Base-by-base conservation (phyloP, 2,329 filamentous ascomycete species). In the Fusarium odoratissimum region DNA sequence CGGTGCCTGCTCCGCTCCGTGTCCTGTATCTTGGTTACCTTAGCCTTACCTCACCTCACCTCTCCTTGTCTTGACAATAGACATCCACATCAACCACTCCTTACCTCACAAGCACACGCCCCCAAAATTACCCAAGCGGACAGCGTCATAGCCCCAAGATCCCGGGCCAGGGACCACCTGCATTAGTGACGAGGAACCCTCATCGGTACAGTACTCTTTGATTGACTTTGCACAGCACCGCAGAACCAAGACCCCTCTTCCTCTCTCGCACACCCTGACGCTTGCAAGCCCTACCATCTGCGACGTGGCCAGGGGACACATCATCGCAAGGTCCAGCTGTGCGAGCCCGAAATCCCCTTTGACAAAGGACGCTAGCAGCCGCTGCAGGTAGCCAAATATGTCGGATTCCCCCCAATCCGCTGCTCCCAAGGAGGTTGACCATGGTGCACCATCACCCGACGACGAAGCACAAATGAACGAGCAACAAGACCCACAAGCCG, bases 401-500 rank as follows among this genome's bases (percentile, higher is more conserved):
- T 97, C 95, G 88, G 93, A 90, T 84, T 90, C 89, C 85, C 88
- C 88, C 84, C 88, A 94, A 90, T 95, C 92, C 90, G 94, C 95
- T 88, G 94, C 95, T 88, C 91, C 93, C 82, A 96, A 97, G 89
- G 94, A 97, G 88, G 93, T 95, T 89, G 95, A 97, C 89, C 93
- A 92, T 89, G 92, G 90, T 90, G 92, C 90, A 90, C 93, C 94
- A 88, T 97, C 95, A 87, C 91, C 92, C 88, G 95, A 96, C 87
- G 94, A 97, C 88, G 94, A 96, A 88, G 91, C 92, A 88, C 92
- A 92, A 90, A 97, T 97, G 93, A 95, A 97, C 87, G 93, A 95
- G 83, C 86, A 89, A 86, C 90, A 91, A 84, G 92, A 93, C 86
- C 89, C 90, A 91, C 92, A 94, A 87, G 88, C 88, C 83, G 89